Base-by-base conservation (phyloP, 768 basidiomycete genomes). In the Boletus speciosus region DNA sequence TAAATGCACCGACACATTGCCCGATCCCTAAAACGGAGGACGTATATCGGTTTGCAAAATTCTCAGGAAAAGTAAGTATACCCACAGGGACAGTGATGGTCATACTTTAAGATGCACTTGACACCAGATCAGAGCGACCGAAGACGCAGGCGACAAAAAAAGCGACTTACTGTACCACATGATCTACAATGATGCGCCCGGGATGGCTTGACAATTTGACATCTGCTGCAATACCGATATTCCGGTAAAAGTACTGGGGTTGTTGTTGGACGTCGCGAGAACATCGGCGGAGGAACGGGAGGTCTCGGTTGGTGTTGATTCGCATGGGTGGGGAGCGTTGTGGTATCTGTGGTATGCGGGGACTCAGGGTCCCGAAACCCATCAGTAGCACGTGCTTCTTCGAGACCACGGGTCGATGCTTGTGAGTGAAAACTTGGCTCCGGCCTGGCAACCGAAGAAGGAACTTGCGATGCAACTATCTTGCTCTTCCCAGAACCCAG, bases 41-140 rank as follows among this genome's bases (percentile, higher is more conserved):
- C 32, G 23, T 50, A 52, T 10, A 51, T 37, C 23, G 47, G 27
- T 39, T 12, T 27, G 42, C 48, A 19, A 8, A 36, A 27, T 15
- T 38, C 34, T 34, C 51, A 44, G 14, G 39, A 49, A 52, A 27
- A 27, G 39, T 25, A 27, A 37, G 40, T 25, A 19, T 6, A 74
- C 85, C 59, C 67, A 90, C 89, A 93, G 47, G 91, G 91, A 71
- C 91, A 94, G 64, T 94, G 92, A 70, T 94, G 91, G 64, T 94
- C 91, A 60, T 85, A 93, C 66, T 83, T 86, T 44, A 94, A 67
- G 6, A 93, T 76, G 63, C 92, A 93, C 87, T 92, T 58, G 15
- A 35, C 31, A 16, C 19, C 27, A 31, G 21, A n/a, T 54, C 25
- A 61, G 55, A 39, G 9, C 3, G 25, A 34, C 8, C 25, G 32